A percentile compares a stretch with the other conserved stretches of the same genome.
Evolutionary conservation across 192 early-diverging fungal genomes (phyloP).

Genomic region (Linnemannia schmuckeri): DNA sequence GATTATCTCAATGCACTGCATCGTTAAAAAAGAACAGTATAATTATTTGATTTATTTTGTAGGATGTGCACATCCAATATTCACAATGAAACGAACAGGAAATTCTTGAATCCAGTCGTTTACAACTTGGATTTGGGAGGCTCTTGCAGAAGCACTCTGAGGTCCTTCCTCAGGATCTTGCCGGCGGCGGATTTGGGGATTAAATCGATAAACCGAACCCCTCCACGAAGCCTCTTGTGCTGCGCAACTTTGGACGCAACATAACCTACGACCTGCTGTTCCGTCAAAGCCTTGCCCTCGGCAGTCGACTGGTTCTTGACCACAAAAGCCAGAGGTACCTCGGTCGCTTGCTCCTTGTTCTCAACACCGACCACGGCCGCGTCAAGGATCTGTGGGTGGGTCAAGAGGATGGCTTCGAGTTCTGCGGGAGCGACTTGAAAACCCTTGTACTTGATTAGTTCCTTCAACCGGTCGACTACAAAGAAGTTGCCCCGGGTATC

Average conservation of each 20-base stretch:
- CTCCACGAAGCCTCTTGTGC: conserved; percentile 83
- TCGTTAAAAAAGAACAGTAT: too few species aligned
- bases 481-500: conserved; percentile 72
- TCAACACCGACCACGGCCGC: conserved; percentile 75
- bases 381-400: conserved; percentile 77
- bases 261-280: conserved; percentile 61
- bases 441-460: conserved; percentile 90
- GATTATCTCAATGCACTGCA: too few species aligned
- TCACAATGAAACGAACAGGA: too few species aligned
- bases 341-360: conserved; percentile 69
- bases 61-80: too few species aligned
- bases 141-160: conserved; percentile 41
- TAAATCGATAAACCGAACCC: conserved; percentile 72
- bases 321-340: conserved; percentile 83
- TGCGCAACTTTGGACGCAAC: conserved; percentile 68
- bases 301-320: conserved; percentile 63
- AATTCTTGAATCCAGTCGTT: too few species aligned
- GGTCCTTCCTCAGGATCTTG: conserved; percentile 80
- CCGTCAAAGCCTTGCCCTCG: conserved; percentile 2
- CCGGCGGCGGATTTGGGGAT: conserved; percentile 83
- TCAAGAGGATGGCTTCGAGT: conserved; percentile 79
- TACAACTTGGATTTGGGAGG: conserved; percentile 1
- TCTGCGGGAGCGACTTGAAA: conserved; percentile 87
- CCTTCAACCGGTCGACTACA: conserved; percentile 83
- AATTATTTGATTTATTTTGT: too few species aligned